Evolutionary conservation across 225 moss, liverwort and hornwort species (phyloP).

Genomic region (Pseudisothecium myosuroides): DNA sequence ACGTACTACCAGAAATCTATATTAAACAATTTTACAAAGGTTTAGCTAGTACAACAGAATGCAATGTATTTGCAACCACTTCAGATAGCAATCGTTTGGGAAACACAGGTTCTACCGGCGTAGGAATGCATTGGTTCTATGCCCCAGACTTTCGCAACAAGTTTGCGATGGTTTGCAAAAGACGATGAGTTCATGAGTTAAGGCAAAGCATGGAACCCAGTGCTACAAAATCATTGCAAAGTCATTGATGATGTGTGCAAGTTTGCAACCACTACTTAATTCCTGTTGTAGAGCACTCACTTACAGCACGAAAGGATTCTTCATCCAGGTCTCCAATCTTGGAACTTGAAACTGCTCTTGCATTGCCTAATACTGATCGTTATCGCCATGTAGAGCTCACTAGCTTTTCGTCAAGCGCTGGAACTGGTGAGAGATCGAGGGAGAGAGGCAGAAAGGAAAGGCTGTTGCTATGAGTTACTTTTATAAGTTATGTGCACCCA

Average conservation of each 20-base stretch:
- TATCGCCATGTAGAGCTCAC: background rate
- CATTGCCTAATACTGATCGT: background rate
- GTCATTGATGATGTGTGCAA: background rate
- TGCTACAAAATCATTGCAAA: background rate
- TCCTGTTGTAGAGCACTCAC: background rate
- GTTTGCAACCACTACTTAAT: background rate
- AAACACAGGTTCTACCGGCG: background rate
- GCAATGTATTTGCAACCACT: background rate
- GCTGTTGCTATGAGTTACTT: background rate
- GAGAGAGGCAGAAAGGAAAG: too few relatives aligned
- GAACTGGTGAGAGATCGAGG: background rate
- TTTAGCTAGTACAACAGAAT: background rate
- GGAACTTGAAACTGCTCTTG: background rate
- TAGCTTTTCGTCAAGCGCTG: background rate
- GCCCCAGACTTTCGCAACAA: background rate
- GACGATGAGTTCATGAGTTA: background rate
- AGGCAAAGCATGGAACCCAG: background rate
- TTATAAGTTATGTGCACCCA: background rate
- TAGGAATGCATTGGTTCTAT: background rate
- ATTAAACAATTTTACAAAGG: background rate
- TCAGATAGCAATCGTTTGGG: background rate
- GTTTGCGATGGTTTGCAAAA: background rate
- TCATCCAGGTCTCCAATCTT: conserved; percentile 1
- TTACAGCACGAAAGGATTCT: background rate
- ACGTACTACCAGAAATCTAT: background rate